These are phyloP conservation scores for Beauveria pseudobassiana DNA, from an alignment of 2,329 filamentous ascomycete genomes.

Conservation along the genomic window DNA sequence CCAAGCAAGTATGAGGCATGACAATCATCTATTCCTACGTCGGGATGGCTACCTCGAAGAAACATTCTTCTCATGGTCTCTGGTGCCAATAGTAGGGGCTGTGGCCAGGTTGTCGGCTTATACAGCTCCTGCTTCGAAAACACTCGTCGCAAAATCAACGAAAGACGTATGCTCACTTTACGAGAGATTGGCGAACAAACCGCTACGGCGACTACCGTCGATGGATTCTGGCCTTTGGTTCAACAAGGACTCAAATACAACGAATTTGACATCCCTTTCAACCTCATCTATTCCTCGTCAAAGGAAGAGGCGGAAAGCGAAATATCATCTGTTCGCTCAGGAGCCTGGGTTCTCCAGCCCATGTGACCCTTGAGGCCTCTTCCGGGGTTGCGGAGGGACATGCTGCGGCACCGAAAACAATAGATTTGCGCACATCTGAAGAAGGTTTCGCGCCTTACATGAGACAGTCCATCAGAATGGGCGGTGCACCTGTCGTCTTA, in stretches of 20 bases:
- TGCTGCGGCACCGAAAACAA: slow-evolving; percentile 45
- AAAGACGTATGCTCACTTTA: slow-evolving; percentile 71
- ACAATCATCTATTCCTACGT: slow-evolving; percentile 67
- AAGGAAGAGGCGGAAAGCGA: slow-evolving; percentile 64
- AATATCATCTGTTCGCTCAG: slow-evolving; percentile 62
- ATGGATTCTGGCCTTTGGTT: slow-evolving; percentile 66
- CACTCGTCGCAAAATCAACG: slow-evolving; percentile 68
- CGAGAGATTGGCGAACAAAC: slow-evolving; percentile 72
- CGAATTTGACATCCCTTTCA: slow-evolving; percentile 68
- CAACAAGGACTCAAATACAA: slow-evolving; percentile 64
- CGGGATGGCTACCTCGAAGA: slow-evolving; percentile 68
- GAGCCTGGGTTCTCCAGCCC: slow-evolving; percentile 52
- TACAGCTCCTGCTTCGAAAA: slow-evolving; percentile 81
- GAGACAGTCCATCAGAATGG: slow-evolving; percentile 62
- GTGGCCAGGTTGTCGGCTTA: slow-evolving; percentile 66
- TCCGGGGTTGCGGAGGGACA: slow-evolving; percentile 62
- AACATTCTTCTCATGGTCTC: slow-evolving; percentile 75
- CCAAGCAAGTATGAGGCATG: slow-evolving; percentile 77
- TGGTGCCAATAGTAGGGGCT: slow-evolving; percentile 70
- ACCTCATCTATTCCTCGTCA: slow-evolving; percentile 66
- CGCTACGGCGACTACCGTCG: slow-evolving; percentile 62
- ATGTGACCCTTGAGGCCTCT: slow-evolving; percentile 63
- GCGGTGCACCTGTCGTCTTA: slow-evolving; percentile 58
- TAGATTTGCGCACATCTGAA: slow-evolving; percentile 63
- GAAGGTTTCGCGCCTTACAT: slow-evolving; percentile 73